Percentiles rank a stretch among this genome's conserved stretches.
phyloP scores from a whole-genome alignment of 1,284 basidiomycete species.

The Rhizoctonia solani region DNA sequence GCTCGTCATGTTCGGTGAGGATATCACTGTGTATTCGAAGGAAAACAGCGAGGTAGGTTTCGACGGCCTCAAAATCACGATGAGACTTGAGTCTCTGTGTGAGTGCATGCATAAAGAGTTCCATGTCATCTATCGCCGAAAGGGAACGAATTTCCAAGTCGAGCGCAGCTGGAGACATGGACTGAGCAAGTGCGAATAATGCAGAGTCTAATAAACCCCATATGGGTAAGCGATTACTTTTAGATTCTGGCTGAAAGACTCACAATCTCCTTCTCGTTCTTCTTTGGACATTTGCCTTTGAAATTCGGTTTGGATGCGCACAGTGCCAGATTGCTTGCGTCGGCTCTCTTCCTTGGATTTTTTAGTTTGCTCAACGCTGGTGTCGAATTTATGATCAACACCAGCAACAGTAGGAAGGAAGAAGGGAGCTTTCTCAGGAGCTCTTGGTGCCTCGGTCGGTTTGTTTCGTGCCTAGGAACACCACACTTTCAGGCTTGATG shows the following conservation, averaged over 20 bases:
- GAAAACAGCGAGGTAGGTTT: constrained; percentile 85
- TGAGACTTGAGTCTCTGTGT: constrained; percentile 73
- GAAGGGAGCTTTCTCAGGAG: constrained; percentile 94
- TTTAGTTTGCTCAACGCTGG: constrained; percentile 49
- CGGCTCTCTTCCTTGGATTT: constrained; percentile 44
- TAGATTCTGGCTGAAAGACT: constrained; percentile 44
- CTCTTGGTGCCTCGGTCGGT: constrained; percentile 93
- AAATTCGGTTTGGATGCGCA: constrained; percentile 70
- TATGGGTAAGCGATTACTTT: neutral
- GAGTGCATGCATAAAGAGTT: constrained; percentile 75
- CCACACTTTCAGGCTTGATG: constrained; percentile 31
- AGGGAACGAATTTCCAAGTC: constrained; percentile 90
- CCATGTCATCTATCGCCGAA: constrained; percentile 56
- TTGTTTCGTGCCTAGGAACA: constrained; percentile 82
- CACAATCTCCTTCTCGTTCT: constrained; percentile 68
- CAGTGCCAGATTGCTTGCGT: constrained; percentile 49
- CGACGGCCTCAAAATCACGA: constrained; percentile 94
- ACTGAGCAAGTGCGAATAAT: constrained; percentile 87
- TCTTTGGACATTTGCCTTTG: constrained; percentile 65
- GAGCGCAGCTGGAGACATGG: constrained; percentile 85
- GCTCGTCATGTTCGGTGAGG: constrained; percentile 63
- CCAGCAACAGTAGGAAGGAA: constrained; percentile 92
- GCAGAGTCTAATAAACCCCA: constrained; percentile 61
- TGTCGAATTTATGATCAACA: constrained; percentile 76
- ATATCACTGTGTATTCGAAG: constrained; percentile 84